Evolutionary conservation across 305 asterid species (phyloP), one percentile per base, ranked within the genome.

Genomic region (Fraxinus nigra): DNA sequence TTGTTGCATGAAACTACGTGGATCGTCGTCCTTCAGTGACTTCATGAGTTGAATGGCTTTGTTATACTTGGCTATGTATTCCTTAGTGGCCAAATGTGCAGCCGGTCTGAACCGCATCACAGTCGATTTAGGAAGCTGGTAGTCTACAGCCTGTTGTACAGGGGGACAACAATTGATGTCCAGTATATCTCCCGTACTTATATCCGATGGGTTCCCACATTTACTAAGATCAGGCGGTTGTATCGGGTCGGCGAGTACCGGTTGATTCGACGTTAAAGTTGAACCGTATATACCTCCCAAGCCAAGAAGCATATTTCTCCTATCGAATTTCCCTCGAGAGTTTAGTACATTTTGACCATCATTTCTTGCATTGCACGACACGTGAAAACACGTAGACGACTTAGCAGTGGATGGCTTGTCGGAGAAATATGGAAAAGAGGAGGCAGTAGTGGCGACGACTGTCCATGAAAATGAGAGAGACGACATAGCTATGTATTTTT

Each of bases 251-350:
- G 75, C 74, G 4, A n/a, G 32, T 7, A 32, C 10, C 10, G 16
- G 7, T 24, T 40, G 30, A 34, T 74, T 76, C 5, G 48, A 38
- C 5, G 28, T 67, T 18, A 81, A 9, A 13, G 87, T 61, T 7
- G 54, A 54, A 40, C 87, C 79, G 38, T 84, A 84, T 0, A 84
- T 72, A 3, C 82, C 87, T 7, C 87, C 81, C 16, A 85, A 24
- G 1, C 88, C 85, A 20, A 85, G 79, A 16, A 85, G 83, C 14
- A 85, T 65, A 63, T 85, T 78, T 22, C 88, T 83, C 75, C 88
- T 54, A 4, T 85, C 86, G 35, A 85, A 69, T 37, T 74, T 74
- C 30, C 32, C 78, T 74, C 18, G 33, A 11, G 56, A 32, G 46
- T 1, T 63, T 0, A 33, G n/a, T 18, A 4, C 69, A 56, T 56